phyloP scores from a whole-genome alignment of 2,329 filamentous ascomycete genomes.

The Exophiala sp. region DNA sequence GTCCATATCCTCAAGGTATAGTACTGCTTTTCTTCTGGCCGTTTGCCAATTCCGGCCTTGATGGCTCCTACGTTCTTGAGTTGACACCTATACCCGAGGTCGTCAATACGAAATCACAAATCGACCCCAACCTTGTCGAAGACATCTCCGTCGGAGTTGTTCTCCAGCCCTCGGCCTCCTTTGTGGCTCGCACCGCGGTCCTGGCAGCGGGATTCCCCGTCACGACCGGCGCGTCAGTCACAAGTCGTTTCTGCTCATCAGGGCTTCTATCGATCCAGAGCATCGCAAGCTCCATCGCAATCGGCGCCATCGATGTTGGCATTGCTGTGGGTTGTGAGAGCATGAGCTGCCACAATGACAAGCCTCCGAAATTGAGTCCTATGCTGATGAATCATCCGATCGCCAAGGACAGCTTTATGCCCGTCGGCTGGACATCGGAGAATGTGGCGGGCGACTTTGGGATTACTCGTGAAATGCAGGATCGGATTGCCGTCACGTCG shows the following conservation, averaged over 20 bases:
- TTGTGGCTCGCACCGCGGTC: slow-evolving; percentile 80
- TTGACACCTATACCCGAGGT: too few species aligned
- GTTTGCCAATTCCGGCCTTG: background rate
- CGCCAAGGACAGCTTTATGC: slow-evolving; percentile 77
- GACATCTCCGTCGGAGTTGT: slow-evolving; percentile 93
- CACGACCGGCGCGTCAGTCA: slow-evolving; percentile 71
- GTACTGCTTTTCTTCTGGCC: slow-evolving; percentile 58
- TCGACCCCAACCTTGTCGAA: slow-evolving; percentile 76
- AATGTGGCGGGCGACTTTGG: slow-evolving; percentile 89
- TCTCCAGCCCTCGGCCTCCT: slow-evolving; percentile 76
- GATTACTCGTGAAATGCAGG: slow-evolving; percentile 73
- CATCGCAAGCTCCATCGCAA: slow-evolving; percentile 79
- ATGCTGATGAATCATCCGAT: slow-evolving; percentile 38
- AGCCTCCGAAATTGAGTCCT: too few species aligned
- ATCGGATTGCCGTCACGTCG: slow-evolving; percentile 79
- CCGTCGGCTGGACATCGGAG: slow-evolving; percentile 97
- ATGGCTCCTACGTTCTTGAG: too few species aligned
- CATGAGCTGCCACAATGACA: slow-evolving; percentile 64
- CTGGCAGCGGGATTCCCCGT: slow-evolving; percentile 91
- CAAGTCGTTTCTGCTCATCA: slow-evolving; percentile 96
- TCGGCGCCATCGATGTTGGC: slow-evolving; percentile 78
- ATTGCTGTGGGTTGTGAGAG: slow-evolving; percentile 81
- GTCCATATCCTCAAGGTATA: slow-evolving; percentile 77
- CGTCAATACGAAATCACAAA: slow-evolving; percentile 14
- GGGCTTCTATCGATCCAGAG: slow-evolving; percentile 91